A percentile compares a stretch with the other conserved stretches of the same genome.
Conservation (phyloP, 176 grass and related monocot species). For the Hsuehochloa calcarea region DNA sequence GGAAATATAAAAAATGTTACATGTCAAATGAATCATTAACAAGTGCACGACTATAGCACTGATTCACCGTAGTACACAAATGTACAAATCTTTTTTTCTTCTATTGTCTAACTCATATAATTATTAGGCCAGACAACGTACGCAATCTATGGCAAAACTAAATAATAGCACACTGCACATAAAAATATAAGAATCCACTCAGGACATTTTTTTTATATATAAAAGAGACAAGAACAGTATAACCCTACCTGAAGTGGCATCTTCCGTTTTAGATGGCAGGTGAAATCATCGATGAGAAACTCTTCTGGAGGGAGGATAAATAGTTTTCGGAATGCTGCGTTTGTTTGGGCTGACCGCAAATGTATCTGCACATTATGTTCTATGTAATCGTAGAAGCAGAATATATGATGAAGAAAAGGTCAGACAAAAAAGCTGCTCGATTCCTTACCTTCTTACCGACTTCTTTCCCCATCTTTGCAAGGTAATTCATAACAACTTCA, state of each 20-base stretch:
- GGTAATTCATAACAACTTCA: constrained; percentile 79
- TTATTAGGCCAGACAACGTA: background rate
- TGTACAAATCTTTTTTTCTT: background rate
- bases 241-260: constrained; percentile 73
- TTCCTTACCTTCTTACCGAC: constrained; percentile 81
- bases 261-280: constrained; percentile 96
- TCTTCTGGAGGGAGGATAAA: constrained; percentile 89
- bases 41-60: background rate
- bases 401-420: background rate
- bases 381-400: background rate
- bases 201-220: background rate
- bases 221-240: background rate
- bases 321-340: constrained; percentile 83
- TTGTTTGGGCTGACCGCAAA: constrained; percentile 88
- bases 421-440: background rate
- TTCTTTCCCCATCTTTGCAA: constrained; percentile 87
- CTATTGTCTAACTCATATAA: background rate
- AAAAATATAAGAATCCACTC: constrained; percentile 11
- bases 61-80: background rate
- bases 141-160: background rate
- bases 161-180: constrained; percentile 6
- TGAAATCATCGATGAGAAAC: constrained; percentile 99
- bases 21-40: background rate
- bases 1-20: constrained; percentile 4
- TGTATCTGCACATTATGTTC: constrained; percentile 56